These are phyloP conservation scores for Marasmius tenuissimus DNA, from an alignment of 1,284 basidiomycete species.

Conservation along the genomic window DNA sequence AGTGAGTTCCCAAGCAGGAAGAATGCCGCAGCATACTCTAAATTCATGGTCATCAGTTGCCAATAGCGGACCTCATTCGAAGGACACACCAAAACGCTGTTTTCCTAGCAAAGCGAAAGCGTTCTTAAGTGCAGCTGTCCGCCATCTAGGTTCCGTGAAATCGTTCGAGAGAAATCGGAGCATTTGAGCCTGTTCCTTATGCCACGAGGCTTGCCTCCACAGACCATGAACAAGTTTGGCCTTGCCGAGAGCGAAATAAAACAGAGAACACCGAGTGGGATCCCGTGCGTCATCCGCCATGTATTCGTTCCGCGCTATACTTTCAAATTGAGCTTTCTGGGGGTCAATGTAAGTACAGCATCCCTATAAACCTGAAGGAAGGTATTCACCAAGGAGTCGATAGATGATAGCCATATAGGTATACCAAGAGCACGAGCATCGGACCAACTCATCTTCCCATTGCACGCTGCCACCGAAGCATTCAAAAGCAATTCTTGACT, in stretches of 20 bases:
- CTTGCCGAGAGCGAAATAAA: slow-evolving; percentile 95
- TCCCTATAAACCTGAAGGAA: neutral
- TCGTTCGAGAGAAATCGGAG: slow-evolving; percentile 92
- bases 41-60: slow-evolving; percentile 4
- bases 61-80: neutral
- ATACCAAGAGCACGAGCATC: slow-evolving; percentile 87
- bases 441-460: slow-evolving; percentile 83
- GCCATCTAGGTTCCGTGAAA: slow-evolving; percentile 85
- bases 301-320: slow-evolving; percentile 92
- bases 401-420: slow-evolving; percentile 84
- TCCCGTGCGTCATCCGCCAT: slow-evolving; percentile 84
- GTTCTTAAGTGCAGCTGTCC: slow-evolving; percentile 93
- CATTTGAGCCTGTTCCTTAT: slow-evolving; percentile 90
- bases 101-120: slow-evolving; percentile 92
- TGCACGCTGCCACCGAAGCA: slow-evolving; percentile 71
- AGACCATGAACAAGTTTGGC: slow-evolving; percentile 89
- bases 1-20: slow-evolving; percentile 90
- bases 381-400: slow-evolving; percentile 69
- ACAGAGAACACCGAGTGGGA: slow-evolving; percentile 86
- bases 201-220: slow-evolving; percentile 95
- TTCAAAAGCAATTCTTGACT: slow-evolving; percentile 82
- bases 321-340: slow-evolving; percentile 81
- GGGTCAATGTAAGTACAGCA: neutral
- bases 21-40: slow-evolving; percentile 96
- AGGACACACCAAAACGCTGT: slow-evolving; percentile 78